Conservation (phyloP, 2,329 filamentous ascomycete species). For the Coniella lustricola region DNA sequence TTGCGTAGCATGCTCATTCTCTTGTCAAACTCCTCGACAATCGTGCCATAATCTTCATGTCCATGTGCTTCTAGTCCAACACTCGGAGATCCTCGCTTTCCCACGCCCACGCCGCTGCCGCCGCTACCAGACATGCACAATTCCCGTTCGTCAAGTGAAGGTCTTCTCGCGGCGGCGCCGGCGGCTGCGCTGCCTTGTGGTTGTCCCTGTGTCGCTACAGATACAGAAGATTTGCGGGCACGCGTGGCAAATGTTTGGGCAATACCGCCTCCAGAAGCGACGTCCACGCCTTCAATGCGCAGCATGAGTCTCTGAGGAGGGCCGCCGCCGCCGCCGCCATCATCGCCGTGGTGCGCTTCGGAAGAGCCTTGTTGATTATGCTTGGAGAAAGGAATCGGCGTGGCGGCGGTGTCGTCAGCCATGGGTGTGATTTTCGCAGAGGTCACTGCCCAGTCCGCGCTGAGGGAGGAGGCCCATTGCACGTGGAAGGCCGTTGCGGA, state of each 20-base stretch:
- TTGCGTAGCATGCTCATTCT: constrained; percentile 48
- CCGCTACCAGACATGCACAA: constrained; percentile 7
- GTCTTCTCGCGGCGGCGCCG: constrained; percentile 6
- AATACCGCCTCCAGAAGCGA: constrained; percentile 16
- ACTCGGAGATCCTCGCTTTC: neutral
- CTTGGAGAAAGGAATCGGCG: constrained; percentile 20
- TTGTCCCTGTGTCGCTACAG: neutral
- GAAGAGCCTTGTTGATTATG: too few species aligned
- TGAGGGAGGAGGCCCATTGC: constrained; percentile 63
- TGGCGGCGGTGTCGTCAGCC: constrained; percentile 21
- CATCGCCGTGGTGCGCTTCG: neutral
- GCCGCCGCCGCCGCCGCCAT: too few species aligned
- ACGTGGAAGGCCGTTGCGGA: constrained; percentile 40
- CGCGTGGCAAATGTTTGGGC: constrained; percentile 12
- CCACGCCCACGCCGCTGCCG: neutral
- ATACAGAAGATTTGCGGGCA: constrained; percentile 22
- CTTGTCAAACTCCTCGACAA: constrained; percentile 51
- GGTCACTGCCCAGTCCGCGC: constrained; percentile 61
- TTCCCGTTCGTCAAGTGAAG: constrained; percentile 12
- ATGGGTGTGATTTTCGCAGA: constrained; percentile 38
- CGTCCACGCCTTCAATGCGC: constrained; percentile 49
- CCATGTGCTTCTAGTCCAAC: neutral
- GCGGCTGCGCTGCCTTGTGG: neutral
- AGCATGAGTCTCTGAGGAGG: constrained; percentile 52
- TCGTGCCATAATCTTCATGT: constrained; percentile 35